Percentiles rank a stretch among this genome's conserved stretches.
These are phyloP conservation scores for Psilocybe cyanescens DNA, from an alignment of 768 basidiomycete genomes.

Conservation along the genomic window DNA sequence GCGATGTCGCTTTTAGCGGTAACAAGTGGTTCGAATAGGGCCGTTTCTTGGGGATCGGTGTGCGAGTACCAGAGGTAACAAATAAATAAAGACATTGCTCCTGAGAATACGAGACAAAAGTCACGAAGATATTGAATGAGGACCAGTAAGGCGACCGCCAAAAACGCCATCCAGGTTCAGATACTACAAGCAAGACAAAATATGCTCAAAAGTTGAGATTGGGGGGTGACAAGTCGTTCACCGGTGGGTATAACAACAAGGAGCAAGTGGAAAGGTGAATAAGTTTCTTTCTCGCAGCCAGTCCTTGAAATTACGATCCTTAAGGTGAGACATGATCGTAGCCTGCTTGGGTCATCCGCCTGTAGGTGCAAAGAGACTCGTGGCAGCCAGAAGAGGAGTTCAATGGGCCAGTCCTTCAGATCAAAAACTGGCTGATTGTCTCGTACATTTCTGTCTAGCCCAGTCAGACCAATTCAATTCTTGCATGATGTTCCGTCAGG, in stretches of 20 bases:
- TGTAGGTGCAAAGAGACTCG: not conserved
- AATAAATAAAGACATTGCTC: conserved; percentile 2
- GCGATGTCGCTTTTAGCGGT: not conserved
- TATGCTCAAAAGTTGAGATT: too few relatives aligned
- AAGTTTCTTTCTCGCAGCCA: not conserved
- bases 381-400: not conserved
- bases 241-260: not conserved
- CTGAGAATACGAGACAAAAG: conserved; percentile 7
- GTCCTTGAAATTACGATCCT: not conserved
- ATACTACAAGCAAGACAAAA: not conserved
- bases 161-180: not conserved
- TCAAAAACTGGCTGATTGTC: too few relatives aligned
- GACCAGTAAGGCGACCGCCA: not conserved
- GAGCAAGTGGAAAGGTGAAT: too few relatives aligned
- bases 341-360: not conserved
- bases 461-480: too few relatives aligned
- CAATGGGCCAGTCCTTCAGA: not conserved
- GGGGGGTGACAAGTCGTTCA: not conserved
- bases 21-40: not conserved
- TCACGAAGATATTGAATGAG: conserved; percentile 6
- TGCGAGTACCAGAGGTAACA: conserved; percentile 4
- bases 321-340: not conserved
- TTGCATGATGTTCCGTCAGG: too few relatives aligned
- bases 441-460: too few relatives aligned
- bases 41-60: not conserved